A percentile compares a stretch with the other conserved stretches of the same genome.
Conservation (phyloP, 2,329 filamentous ascomycete species). For the Hymenoscyphus scutula region DNA sequence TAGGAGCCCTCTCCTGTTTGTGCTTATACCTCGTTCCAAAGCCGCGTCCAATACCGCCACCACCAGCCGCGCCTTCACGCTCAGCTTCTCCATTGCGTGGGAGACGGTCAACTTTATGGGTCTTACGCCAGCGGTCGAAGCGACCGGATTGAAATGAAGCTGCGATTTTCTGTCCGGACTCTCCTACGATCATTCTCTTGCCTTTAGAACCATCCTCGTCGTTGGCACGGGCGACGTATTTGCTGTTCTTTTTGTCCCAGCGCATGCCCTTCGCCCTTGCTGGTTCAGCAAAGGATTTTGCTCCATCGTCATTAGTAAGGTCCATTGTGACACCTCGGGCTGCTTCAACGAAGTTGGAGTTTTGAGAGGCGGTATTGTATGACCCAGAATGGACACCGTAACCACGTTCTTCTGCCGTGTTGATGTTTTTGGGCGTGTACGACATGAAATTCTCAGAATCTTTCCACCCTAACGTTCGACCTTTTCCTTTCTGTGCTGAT, state of each 20-base stretch:
- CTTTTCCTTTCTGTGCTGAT: conserved; percentile 50
- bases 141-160: conserved; percentile 89
- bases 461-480: conserved; percentile 65
- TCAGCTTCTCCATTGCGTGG: conserved; percentile 84
- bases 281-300: conserved; percentile 75
- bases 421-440: conserved; percentile 79
- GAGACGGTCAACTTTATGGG: conserved; percentile 74
- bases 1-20: conserved; percentile 82
- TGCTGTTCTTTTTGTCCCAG: conserved; percentile 96
- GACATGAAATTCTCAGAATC: conserved; percentile 95
- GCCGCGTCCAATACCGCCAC: conserved; percentile 37
- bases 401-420: conserved; percentile 82
- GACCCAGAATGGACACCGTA: conserved; percentile 89
- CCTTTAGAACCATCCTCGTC: conserved; percentile 88
- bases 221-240: conserved; percentile 88
- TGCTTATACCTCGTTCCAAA: conserved; percentile 71
- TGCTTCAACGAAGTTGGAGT: conserved; percentile 78
- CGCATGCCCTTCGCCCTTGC: conserved; percentile 72
- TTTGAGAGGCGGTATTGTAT: conserved; percentile 46
- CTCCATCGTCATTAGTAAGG: conserved; percentile 81
- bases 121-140: conserved; percentile 89
- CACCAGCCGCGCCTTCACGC: conserved; percentile 40
- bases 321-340: conserved; percentile 91
- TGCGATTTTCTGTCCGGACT: conserved; percentile 93
- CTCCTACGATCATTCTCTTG: conserved; percentile 73